A percentile compares a stretch with the other conserved stretches of the same genome.
phyloP scores from a whole-genome alignment of 2,329 filamentous ascomycete genomes.

The Monascus ruber region DNA sequence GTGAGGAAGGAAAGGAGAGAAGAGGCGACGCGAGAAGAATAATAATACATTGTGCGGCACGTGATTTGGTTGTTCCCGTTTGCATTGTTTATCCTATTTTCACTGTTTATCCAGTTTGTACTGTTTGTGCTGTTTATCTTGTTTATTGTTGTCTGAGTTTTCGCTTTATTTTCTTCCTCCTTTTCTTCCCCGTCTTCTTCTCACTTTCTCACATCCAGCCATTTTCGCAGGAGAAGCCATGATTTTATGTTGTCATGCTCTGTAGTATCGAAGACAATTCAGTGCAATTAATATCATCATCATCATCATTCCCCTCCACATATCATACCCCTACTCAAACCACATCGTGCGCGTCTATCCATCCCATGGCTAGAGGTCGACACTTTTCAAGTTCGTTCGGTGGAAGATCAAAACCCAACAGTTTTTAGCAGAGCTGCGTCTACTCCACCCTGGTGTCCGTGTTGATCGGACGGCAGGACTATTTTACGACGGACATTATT shows the following conservation, averaged over 20 bases:
- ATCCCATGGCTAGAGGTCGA: conserved; percentile 29
- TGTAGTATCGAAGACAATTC: too few relatives aligned
- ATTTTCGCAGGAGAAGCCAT: too few relatives aligned
- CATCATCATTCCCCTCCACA: background rate
- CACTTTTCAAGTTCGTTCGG: conserved; percentile 31
- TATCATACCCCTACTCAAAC: conserved; percentile 5
- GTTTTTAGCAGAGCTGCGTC: conserved; percentile 41
- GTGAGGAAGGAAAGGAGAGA: conserved; percentile 14
- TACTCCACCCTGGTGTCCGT: conserved; percentile 38
- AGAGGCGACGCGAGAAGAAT: conserved; percentile 4
- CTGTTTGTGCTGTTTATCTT: too few relatives aligned
- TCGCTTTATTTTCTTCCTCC: too few relatives aligned
- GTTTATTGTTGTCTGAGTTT: too few relatives aligned
- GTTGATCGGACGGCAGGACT: conserved; percentile 32
- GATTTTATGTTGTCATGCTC: too few relatives aligned
- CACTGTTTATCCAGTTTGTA: too few relatives aligned
- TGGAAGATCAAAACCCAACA: conserved; percentile 38
- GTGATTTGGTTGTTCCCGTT: conserved; percentile 1
- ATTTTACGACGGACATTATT: conserved; percentile 34
- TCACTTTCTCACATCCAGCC: background rate
- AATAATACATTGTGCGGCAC: conserved; percentile 7
- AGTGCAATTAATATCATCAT: background rate
- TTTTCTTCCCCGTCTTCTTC: conserved; percentile 2
- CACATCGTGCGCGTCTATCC: conserved; percentile 29
- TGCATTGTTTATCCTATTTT: conserved; percentile 2